Base-by-base conservation (phyloP, 192 early-diverging fungal species). In the Tieghemiomyces parasiticus region DNA sequence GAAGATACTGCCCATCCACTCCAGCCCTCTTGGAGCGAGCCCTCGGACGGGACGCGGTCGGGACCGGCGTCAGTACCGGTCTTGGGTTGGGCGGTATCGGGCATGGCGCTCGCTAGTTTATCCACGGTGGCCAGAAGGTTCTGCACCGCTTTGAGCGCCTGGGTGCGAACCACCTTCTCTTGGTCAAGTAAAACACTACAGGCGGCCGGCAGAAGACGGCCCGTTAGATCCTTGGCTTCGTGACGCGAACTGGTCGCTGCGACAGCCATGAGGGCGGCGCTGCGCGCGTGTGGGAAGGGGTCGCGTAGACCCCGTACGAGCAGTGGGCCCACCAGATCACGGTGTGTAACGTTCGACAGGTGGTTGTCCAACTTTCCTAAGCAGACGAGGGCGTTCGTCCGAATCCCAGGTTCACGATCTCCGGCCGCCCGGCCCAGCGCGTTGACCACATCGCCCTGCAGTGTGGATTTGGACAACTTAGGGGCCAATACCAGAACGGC, bases 301-400 rank as follows among this genome's bases (percentile, higher is more conserved):
- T 98, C 95, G 22, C 84, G 76, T 25, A 96, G 65, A 25, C 85
- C 80, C 20, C 91, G 74, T 26, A 84, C 71, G 50, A 96, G 88
- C 8, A 92, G 90, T 8, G 90, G 85, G 1, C 85, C 79, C 1
- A 98, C 69, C 12, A 93, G 78, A 62, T 88, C 84, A 47, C 81
- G 83, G 20, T 83, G 79, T 4, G 89, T 92, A 20, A 72, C 53
- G 20, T 89, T 86, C 60, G 65, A 88, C 33, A 98, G 68, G 48
- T 89, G 63, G 16, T 84, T 81, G 52, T 83, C 82, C 38, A 96
- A 79, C 67, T 96, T 95, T n/a, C 90, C 92, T 19, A 98, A 67
- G 63, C 92, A 96, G 42, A 98, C 89, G 19, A 92, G 88, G 20
- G 93, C 86, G 67, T 98, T 98, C 9, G 95, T 94, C 30, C 95